Evolutionary conservation across 345 rosid genomes (phyloP).

Genomic region (Firmiana major): DNA sequence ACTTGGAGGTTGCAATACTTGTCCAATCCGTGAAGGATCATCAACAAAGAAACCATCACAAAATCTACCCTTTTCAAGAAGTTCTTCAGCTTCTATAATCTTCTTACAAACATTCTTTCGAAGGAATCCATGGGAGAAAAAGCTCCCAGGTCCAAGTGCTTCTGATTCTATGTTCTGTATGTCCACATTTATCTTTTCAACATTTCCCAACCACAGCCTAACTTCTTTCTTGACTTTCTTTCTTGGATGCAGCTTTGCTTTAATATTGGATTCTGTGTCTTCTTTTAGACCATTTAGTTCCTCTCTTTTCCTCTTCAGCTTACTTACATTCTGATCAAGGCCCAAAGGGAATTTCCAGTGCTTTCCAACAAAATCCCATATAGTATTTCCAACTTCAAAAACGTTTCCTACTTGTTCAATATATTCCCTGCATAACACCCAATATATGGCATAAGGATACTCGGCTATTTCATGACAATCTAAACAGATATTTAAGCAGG

Average conservation of each 20-base stretch:
- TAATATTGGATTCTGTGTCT: not conserved
- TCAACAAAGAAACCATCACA: not conserved
- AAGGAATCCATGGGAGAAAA: not conserved
- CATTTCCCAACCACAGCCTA: not conserved
- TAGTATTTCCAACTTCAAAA: not conserved
- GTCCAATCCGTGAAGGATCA: not conserved
- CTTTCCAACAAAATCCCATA: not conserved
- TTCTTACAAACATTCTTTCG: not conserved
- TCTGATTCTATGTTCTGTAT: not conserved
- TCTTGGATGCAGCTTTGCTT: not conserved
- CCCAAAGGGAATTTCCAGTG: not conserved
- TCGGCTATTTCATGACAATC: not conserved
- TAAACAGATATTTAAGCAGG: too few relatives aligned
- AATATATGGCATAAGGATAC: not conserved
- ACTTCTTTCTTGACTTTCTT: not conserved
- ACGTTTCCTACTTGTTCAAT: not conserved
- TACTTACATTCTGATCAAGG: not conserved
- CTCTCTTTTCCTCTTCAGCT: not conserved
- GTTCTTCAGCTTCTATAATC: not conserved
- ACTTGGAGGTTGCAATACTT: not conserved
- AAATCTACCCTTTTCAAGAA: not conserved
- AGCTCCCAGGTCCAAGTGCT: not conserved
- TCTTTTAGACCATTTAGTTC: not conserved
- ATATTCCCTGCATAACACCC: not conserved
- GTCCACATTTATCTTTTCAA: not conserved